phyloP scores from a whole-genome alignment of 768 basidiomycete species.

The Lactifluus subvellereus region DNA sequence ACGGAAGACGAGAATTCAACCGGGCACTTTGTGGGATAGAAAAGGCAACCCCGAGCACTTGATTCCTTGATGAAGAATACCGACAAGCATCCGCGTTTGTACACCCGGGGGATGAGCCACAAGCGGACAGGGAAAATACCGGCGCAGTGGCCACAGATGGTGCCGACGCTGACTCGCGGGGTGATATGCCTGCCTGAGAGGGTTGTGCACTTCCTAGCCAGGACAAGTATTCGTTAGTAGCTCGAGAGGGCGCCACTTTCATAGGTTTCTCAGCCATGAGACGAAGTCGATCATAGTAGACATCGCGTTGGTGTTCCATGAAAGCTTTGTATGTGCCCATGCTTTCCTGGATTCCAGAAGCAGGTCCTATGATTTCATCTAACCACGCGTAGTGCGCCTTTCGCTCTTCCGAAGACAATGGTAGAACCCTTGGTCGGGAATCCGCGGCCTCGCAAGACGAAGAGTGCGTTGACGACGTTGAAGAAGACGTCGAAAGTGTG shows the following conservation, averaged over 20 bases:
- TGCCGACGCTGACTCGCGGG: neutral
- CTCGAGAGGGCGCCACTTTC: neutral
- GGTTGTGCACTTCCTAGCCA: neutral
- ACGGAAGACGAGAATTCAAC: neutral
- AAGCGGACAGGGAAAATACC: neutral
- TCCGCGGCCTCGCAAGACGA: constrained; percentile 19
- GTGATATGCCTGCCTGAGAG: neutral
- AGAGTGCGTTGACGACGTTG: constrained; percentile 6
- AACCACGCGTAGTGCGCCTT: constrained; percentile 47
- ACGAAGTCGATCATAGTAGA: constrained; percentile 42
- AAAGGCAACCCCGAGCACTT: neutral
- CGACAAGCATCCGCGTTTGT: neutral
- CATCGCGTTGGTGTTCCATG: constrained; percentile 44
- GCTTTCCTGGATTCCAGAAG: constrained; percentile 43
- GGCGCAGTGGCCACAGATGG: neutral
- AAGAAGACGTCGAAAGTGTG: constrained; percentile 9
- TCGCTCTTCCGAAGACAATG: constrained; percentile 36
- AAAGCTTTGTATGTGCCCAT: constrained; percentile 47
- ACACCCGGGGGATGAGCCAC: neutral
- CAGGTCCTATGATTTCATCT: constrained; percentile 43
- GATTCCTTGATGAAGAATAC: neutral
- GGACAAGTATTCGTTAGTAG: neutral
- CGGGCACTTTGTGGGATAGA: neutral
- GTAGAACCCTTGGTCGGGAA: neutral
- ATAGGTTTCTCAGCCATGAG: constrained; percentile 6